Evolutionary conservation across 768 basidiomycete genomes (phyloP).

Genomic region (Amanita pseudoporphyria): DNA sequence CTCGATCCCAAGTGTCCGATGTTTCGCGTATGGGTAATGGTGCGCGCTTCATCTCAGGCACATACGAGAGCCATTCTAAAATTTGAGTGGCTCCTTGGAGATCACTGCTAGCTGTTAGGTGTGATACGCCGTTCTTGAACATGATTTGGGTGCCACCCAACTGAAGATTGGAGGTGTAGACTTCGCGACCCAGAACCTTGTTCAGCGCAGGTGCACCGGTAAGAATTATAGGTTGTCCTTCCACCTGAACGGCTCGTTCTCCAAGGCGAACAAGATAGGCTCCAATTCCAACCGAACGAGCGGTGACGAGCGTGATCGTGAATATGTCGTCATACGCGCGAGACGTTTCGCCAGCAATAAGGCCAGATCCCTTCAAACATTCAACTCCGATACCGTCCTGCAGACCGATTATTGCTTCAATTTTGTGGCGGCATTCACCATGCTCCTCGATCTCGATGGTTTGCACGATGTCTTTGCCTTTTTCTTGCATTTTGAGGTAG

Average conservation of each 20-base stretch:
- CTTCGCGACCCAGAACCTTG: slow-evolving; percentile 97
- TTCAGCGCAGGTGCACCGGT: slow-evolving; percentile 96
- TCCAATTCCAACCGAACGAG: slow-evolving; percentile 97
- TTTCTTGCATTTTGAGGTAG: slow-evolving; percentile 81
- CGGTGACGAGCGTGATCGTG: slow-evolving; percentile 97
- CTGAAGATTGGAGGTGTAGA: slow-evolving; percentile 97
- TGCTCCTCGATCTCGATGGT: slow-evolving; percentile 79
- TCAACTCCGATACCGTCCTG: slow-evolving; percentile 98
- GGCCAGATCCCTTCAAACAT: slow-evolving; percentile 89
- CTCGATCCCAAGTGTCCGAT: slow-evolving; percentile 83
- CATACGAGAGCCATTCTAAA: slow-evolving; percentile 89
- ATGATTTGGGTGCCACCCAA: slow-evolving; percentile 99
- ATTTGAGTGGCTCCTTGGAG: slow-evolving; percentile 93
- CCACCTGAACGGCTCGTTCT: slow-evolving; percentile 96
- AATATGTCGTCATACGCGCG: slow-evolving; percentile 99
- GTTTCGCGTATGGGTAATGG: slow-evolving; percentile 71
- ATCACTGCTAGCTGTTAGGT: slow-evolving; percentile 91
- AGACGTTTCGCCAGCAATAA: slow-evolving; percentile 97
- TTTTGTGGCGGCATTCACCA: slow-evolving; percentile 86
- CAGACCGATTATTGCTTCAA: slow-evolving; percentile 94
- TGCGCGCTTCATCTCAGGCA: slow-evolving; percentile 76
- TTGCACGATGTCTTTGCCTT: slow-evolving; percentile 67
- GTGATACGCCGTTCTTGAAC: slow-evolving; percentile 99
- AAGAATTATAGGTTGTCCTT: slow-evolving; percentile 98
- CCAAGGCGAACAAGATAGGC: slow-evolving; percentile 98